These are phyloP conservation scores for Arthrobotrys megalospora DNA, from an alignment of 2,329 filamentous ascomycete genomes.

Conservation along the genomic window DNA sequence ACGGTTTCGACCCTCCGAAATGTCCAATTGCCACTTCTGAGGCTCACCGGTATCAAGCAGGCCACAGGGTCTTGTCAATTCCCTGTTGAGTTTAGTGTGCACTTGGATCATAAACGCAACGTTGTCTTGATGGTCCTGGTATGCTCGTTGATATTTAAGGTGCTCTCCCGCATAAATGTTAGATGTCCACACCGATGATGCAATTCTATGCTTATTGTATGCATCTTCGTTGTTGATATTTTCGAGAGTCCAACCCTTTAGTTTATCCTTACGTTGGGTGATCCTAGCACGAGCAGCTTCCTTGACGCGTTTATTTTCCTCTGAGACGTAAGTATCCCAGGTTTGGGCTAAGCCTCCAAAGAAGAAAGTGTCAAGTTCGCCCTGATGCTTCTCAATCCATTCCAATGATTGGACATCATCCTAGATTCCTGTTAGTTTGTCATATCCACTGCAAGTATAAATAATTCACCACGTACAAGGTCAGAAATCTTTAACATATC, in stretches of 20 bases:
- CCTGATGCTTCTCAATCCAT: slow-evolving; percentile 88
- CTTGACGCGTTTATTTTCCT: slow-evolving; percentile 84
- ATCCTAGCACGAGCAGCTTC: slow-evolving; percentile 81
- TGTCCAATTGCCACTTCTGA: slow-evolving; percentile 90
- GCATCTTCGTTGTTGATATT: slow-evolving; percentile 78
- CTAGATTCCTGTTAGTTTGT: slow-evolving; percentile 45
- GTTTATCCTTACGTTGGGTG: slow-evolving; percentile 82
- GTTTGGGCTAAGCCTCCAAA: slow-evolving; percentile 82
- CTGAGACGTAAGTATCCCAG: slow-evolving; percentile 89
- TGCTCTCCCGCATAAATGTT: slow-evolving; percentile 95
- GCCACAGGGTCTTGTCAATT: slow-evolving; percentile 83
- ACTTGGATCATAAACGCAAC: slow-evolving; percentile 81
- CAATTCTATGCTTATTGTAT: slow-evolving; percentile 85
- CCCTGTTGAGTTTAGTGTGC: slow-evolving; percentile 83
- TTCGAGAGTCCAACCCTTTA: slow-evolving; percentile 84
- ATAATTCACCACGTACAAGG: slow-evolving; percentile 30
- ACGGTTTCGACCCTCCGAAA: slow-evolving; percentile 93
- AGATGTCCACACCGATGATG: slow-evolving; percentile 91
- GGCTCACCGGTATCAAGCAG: slow-evolving; percentile 78
- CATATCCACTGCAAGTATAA: background rate
- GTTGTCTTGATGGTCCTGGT: slow-evolving; percentile 95
- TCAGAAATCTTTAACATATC: slow-evolving; percentile 57
- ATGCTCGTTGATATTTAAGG: slow-evolving; percentile 86
- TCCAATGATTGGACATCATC: slow-evolving; percentile 89
- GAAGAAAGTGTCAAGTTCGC: slow-evolving; percentile 85